These are phyloP conservation scores for Cryptosporidium canis DNA, from an alignment of 169 alveolate genomes.

Conservation along the genomic window DNA sequence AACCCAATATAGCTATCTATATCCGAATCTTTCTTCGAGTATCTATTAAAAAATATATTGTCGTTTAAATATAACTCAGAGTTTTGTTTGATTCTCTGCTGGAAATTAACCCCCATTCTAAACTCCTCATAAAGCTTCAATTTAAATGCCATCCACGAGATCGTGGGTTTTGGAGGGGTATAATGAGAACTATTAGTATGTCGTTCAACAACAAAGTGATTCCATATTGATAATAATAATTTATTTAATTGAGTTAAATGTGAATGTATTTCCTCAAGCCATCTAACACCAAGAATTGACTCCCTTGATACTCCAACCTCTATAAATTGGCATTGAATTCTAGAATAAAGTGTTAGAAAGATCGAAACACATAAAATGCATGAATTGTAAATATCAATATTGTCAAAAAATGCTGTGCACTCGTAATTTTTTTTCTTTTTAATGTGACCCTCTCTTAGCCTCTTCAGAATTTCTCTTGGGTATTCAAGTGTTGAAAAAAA, in stretches of 20 bases:
- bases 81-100: conserved; percentile 2
- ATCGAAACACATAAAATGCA: conserved; percentile 39
- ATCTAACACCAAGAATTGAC: conserved; percentile 47
- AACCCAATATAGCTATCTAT: conserved; percentile 27
- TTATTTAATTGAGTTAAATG: conserved; percentile 4
- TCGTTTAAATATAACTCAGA: conserved; percentile 2
- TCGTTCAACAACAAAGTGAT: neutral
- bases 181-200: conserved; percentile 18
- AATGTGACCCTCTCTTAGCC: neutral
- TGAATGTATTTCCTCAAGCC: conserved; percentile 41
- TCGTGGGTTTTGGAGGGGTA: conserved; percentile 54
- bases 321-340: conserved; percentile 38
- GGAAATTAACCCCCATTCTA: conserved; percentile 29
- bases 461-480: conserved; percentile 8
- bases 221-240: conserved; percentile 20
- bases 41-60: neutral
- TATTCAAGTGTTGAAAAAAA: neutral
- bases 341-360: conserved; percentile 18
- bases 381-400: neutral
- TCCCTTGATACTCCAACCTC: conserved; percentile 43
- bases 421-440: conserved; percentile 12
- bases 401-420: conserved; percentile 20
- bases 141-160: conserved; percentile 56
- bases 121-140: conserved; percentile 34
- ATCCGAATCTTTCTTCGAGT: conserved; percentile 17